Conservation (phyloP, 2,329 filamentous ascomycete species). For the Berkeleyomyces basicola region DNA sequence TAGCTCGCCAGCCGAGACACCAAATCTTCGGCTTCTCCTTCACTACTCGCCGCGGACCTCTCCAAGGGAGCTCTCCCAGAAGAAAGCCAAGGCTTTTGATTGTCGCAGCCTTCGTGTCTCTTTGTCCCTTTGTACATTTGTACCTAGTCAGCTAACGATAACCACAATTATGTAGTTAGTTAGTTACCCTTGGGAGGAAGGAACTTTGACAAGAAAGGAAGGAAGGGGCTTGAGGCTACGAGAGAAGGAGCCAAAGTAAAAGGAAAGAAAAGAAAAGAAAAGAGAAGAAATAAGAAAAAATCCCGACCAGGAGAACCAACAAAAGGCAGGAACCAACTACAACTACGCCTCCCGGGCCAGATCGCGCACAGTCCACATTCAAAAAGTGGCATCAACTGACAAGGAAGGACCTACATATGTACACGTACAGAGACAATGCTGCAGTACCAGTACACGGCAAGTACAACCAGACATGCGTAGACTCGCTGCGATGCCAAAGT, state of each 20-base stretch:
- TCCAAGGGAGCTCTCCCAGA: neutral
- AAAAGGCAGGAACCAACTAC: neutral
- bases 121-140: neutral
- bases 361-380: conserved; percentile 5
- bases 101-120: neutral
- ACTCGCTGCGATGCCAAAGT: neutral
- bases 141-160: neutral
- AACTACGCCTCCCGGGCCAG: neutral
- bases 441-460: neutral
- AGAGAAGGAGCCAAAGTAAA: no score
- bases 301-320: neutral
- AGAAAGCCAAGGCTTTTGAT: neutral
- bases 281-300: neutral
- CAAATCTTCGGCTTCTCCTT: neutral
- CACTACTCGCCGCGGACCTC: neutral
- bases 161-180: neutral
- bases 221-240: no score
- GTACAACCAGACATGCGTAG: neutral
- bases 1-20: neutral
- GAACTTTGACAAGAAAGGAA: neutral
- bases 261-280: neutral
- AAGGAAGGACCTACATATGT: neutral
- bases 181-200: neutral
- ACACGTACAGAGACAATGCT: neutral
- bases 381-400: neutral